Base-by-base conservation (phyloP, 2,329 filamentous ascomycete species). In the Cladosporium cucumerinum region DNA sequence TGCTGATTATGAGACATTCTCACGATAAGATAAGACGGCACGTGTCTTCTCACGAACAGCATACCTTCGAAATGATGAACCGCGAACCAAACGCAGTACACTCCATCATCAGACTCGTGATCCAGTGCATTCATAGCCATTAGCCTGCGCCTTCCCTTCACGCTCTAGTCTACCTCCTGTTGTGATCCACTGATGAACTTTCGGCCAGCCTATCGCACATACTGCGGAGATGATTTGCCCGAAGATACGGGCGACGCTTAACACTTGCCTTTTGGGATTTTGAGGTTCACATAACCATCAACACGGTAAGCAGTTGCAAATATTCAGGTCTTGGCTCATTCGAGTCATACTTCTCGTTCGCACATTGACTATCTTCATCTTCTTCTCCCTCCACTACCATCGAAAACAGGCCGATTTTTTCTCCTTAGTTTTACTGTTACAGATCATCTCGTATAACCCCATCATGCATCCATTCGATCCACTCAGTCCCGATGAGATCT, bases 401-500 rank as follows among this genome's bases (percentile, higher is more conserved):
- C n/a, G 12, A 21, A 8, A 21, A 21, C 3, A 21, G 39, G 39
- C 39, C n/a, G 39, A 21, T 21, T 7, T 43, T 1, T 18, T n/a
- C 16, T n/a, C 7, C 18, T 12, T 46, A 10, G 10, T 21, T 11
- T 5, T 46, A 4, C n/a, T 11, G 3, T 46, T 3, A 12, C n/a
- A 21, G 23, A 21, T 1, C 4, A 23, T n/a, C 10, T 46, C n/a
- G 8, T 26, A 51, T 16, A n/a, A 5, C 8, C n/a, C 21, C 11
- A 23, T 12, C 51, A 51, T 58, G 46, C 63, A 64, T 60, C 63
- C 63, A 16, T 64, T 64, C 57, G 63, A 64, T n/a, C 62, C 63
- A 14, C 55, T 64, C 12, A 43, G 26, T 32, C 43, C 79, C 65
- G 59, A 80, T 51, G 78, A 84, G 70, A 60, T 79, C 80, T 63